Percentiles rank a stretch among this genome's conserved stretches.
Evolutionary conservation across 2,329 filamentous ascomycete species (phyloP).

Genomic region (Bipolaris cookei): DNA sequence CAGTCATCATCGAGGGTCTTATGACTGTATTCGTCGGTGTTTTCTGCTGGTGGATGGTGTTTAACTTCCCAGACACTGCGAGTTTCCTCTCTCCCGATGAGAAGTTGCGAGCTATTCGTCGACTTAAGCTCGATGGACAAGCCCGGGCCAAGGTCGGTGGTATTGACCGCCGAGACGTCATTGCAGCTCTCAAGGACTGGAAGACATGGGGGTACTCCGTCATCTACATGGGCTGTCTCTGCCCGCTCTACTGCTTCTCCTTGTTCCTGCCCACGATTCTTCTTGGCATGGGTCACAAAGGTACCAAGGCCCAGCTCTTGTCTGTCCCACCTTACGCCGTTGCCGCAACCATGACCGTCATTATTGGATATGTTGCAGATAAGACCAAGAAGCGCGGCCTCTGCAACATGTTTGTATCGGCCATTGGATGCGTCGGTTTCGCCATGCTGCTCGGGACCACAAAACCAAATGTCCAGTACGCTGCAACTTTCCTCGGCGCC

Average conservation of each 20-base stretch:
- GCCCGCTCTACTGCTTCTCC: slow-evolving; percentile 48
- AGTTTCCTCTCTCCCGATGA: slow-evolving; percentile 61
- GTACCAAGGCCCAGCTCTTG: slow-evolving; percentile 71
- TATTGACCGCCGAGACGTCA: slow-evolving; percentile 47
- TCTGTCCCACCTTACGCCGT: slow-evolving; percentile 78
- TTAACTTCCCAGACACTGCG: slow-evolving; percentile 68
- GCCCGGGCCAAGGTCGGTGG: slow-evolving; percentile 64
- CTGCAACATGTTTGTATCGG: slow-evolving; percentile 76
- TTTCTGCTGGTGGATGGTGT: slow-evolving; percentile 63
- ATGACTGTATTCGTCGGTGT: slow-evolving; percentile 47
- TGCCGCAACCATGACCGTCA: slow-evolving; percentile 72
- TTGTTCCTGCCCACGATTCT: slow-evolving; percentile 57
- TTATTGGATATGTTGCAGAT: slow-evolving; percentile 77
- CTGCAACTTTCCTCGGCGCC: slow-evolving; percentile 82
- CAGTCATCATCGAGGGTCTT: slow-evolving; percentile 48
- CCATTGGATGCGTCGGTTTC: slow-evolving; percentile 79
- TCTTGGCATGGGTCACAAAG: slow-evolving; percentile 58
- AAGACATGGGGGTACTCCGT: slow-evolving; percentile 61
- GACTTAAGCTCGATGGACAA: slow-evolving; percentile 72
- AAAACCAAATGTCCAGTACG: slow-evolving; percentile 74
- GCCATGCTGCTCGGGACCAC: slow-evolving; percentile 74
- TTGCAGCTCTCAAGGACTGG: slow-evolving; percentile 56
- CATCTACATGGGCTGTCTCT: slow-evolving; percentile 68
- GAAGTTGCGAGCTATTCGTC: slow-evolving; percentile 64
- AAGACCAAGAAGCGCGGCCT: slow-evolving; percentile 73